Conservation (phyloP, 208 protist species). For the Leishmania turanica region DNA sequence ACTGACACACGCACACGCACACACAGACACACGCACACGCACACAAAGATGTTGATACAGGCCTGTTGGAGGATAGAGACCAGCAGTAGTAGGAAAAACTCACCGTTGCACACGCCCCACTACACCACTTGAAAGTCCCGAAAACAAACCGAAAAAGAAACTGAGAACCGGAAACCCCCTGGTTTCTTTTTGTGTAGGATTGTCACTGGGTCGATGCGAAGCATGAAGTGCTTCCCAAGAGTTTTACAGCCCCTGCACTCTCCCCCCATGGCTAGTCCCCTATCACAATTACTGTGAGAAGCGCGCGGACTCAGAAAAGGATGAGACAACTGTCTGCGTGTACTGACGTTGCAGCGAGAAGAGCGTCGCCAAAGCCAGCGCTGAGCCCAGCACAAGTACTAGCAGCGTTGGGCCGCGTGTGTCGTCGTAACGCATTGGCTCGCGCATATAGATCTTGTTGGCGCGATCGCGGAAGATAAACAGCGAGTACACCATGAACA, state of each 20-base stretch:
- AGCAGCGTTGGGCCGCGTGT: conserved; percentile 88
- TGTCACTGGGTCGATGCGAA: background rate
- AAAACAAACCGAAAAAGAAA: background rate
- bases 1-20: background rate
- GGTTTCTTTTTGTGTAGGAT: background rate
- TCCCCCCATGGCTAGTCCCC: background rate
- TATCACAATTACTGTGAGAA: conserved; percentile 39
- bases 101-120: background rate
- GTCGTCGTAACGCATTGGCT: conserved; percentile 92
- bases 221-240: background rate
- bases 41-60: background rate
- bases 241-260: background rate
- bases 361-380: conserved; percentile 79
- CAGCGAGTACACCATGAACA: conserved; percentile 93
- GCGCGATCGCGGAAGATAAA: conserved; percentile 88
- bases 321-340: conserved; percentile 52
- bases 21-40: background rate
- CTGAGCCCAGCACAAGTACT: conserved; percentile 76
- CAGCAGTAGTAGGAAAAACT: background rate
- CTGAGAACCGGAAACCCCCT: background rate
- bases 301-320: conserved; percentile 59
- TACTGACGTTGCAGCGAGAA: conserved; percentile 89
- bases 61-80: too few species aligned
- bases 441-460: conserved; percentile 93
- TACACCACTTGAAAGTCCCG: background rate